These are phyloP conservation scores for Vitis hybrid DNA, from an alignment of 177 flowering plant genomes.

Conservation along the genomic window DNA sequence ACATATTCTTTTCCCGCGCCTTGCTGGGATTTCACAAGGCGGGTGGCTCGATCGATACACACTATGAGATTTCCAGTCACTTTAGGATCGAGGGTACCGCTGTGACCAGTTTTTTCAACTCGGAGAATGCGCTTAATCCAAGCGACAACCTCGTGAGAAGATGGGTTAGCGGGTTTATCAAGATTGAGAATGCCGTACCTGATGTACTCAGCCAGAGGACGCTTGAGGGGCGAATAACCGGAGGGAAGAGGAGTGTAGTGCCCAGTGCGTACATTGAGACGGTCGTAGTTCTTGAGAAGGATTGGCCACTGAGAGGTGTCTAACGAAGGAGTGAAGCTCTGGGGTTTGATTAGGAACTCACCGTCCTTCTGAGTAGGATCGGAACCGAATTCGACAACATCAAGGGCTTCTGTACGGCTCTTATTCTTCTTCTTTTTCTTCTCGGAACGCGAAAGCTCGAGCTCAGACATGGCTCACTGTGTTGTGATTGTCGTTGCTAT, in stretches of 20 bases:
- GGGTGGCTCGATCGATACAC: conserved; percentile 86
- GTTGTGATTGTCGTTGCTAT: too few relatives aligned
- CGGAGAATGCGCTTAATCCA: conserved; percentile 87
- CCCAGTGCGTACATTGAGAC: conserved; percentile 86
- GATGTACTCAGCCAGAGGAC: conserved; percentile 74
- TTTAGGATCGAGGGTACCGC: conserved; percentile 94
- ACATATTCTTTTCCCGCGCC: conserved; percentile 97
- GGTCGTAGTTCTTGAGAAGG: conserved; percentile 86
- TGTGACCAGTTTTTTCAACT: conserved; percentile 83
- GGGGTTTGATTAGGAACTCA: conserved; percentile 78
- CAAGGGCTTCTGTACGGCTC: conserved; percentile 6
- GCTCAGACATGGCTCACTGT: conserved; percentile 19
- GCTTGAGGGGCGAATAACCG: conserved; percentile 85
- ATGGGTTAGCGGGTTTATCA: conserved; percentile 90
- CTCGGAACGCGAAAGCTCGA: conserved; percentile 37
- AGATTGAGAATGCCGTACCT: conserved; percentile 77
- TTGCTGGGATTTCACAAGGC: conserved; percentile 88
- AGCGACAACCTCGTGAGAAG: conserved; percentile 92
- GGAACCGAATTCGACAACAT: conserved; percentile 10
- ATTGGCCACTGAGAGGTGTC: conserved; percentile 93
- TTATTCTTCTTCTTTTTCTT: conserved; percentile 51
- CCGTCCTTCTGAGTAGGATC: conserved; percentile 5
- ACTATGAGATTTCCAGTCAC: conserved; percentile 91
- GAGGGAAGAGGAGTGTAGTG: conserved; percentile 88
- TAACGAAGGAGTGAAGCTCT: conserved; percentile 63